These are phyloP conservation scores for Diaporthe sp. DNA, from an alignment of 2,329 filamentous ascomycete genomes.

Conservation along the genomic window DNA sequence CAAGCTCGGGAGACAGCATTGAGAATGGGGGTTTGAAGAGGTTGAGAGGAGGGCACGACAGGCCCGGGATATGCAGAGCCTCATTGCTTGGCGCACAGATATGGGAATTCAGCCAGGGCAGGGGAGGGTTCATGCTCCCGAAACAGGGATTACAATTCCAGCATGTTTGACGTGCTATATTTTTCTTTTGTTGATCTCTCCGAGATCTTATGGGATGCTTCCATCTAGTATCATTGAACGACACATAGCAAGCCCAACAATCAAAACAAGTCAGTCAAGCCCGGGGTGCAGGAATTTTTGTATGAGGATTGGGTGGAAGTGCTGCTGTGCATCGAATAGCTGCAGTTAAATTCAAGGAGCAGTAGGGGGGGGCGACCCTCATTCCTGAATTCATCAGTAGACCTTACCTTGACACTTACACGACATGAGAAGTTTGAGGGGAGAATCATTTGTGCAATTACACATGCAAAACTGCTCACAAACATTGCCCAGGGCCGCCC, in stretches of 20 bases:
- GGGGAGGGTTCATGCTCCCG: neutral
- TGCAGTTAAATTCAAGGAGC: neutral
- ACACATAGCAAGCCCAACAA: neutral
- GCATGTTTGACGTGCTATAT: neutral
- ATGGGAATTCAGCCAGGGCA: neutral
- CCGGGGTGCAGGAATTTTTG: neutral
- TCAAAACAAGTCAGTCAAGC: neutral
- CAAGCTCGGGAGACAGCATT: neutral
- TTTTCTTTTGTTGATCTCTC: conserved; percentile 17
- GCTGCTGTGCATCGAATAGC: neutral
- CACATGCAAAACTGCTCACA: neutral
- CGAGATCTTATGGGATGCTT: conserved; percentile 5
- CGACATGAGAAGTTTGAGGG: no score
- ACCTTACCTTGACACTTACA: neutral
- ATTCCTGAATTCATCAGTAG: no score
- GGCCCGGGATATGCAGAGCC: neutral
- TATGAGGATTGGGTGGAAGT: neutral
- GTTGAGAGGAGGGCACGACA: neutral
- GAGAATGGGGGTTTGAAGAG: neutral
- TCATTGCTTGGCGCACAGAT: conserved; percentile 10
- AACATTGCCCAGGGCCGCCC: neutral
- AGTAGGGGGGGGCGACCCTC: neutral
- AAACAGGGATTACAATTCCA: neutral
- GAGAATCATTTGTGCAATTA: neutral
- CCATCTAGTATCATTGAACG: neutral